Conservation (phyloP, 2,329 filamentous ascomycete genomes). For the Ophiostoma australiae region DNA sequence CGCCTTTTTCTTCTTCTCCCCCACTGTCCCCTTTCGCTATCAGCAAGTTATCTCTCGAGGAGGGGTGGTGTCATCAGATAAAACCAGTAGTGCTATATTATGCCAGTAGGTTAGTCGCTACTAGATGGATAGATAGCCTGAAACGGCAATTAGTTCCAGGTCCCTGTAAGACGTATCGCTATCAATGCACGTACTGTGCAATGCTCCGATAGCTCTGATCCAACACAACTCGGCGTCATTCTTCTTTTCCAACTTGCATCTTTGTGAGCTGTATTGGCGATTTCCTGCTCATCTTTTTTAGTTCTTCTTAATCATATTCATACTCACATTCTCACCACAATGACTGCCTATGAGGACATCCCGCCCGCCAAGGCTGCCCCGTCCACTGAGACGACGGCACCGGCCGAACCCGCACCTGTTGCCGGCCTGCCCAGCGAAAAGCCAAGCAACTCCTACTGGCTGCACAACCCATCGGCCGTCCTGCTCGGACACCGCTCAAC, state of each 20-base stretch:
- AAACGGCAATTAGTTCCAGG: constrained; percentile 2
- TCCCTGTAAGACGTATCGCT: constrained; percentile 2
- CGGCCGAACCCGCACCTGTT: constrained; percentile 12
- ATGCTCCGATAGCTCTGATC: neutral
- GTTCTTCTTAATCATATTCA: neutral
- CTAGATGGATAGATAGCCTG: constrained; percentile 1
- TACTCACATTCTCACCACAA: constrained; percentile 15
- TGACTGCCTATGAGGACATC: constrained; percentile 28
- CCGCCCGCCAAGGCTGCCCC: constrained; percentile 24
- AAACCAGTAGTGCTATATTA: neutral
- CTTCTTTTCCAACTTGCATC: neutral
- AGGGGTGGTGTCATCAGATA: constrained; percentile 11
- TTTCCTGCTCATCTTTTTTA: neutral
- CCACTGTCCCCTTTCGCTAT: constrained; percentile 1
- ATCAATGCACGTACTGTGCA: neutral
- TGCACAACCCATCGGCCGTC: constrained; percentile 58
- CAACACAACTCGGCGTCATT: neutral
- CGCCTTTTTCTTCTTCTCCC: constrained; percentile 8
- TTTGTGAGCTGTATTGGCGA: neutral
- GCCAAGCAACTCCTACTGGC: constrained; percentile 68
- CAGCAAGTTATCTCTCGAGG: constrained; percentile 5
- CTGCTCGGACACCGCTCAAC: constrained; percentile 67
- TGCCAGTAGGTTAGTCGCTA: neutral
- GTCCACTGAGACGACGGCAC: constrained; percentile 24
- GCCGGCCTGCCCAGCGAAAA: constrained; percentile 56